Percentiles rank a stretch among this genome's conserved stretches.
Conservation (phyloP, 1,284 basidiomycete genomes). For the Ustilago crameri region DNA sequence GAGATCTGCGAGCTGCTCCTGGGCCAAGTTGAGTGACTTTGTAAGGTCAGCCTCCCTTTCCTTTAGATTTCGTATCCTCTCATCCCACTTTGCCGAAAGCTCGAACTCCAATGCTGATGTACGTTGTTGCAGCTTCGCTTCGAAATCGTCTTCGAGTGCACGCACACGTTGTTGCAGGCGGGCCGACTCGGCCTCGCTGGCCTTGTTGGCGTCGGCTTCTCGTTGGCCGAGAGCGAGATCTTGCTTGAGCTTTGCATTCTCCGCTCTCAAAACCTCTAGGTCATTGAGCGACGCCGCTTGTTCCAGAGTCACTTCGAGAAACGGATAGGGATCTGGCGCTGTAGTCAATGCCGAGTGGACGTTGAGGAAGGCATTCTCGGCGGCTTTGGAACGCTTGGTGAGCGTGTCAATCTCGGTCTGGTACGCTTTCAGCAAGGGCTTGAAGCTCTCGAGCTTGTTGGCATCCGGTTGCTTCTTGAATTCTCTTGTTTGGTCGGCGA, state of each 20-base stretch:
- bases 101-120: constrained; percentile 92
- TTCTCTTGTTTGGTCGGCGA: constrained; percentile 64
- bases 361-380: constrained; percentile 92
- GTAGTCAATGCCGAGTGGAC: constrained; percentile 77
- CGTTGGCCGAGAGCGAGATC: constrained; percentile 16
- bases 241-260: constrained; percentile 31
- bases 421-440: constrained; percentile 72
- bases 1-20: constrained; percentile 87
- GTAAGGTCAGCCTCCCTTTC: constrained; percentile 92
- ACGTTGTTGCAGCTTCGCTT: constrained; percentile 84
- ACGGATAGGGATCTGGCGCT: constrained; percentile 93
- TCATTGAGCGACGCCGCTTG: constrained; percentile 49
- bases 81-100: constrained; percentile 93
- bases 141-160: constrained; percentile 75
- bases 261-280: constrained; percentile 33
- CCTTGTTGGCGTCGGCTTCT: constrained; percentile 23
- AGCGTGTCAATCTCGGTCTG: constrained; percentile 95
- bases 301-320: constrained; percentile 88
- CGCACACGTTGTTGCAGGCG: constrained; percentile 75
- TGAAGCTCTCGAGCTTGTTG: constrained; percentile 57
- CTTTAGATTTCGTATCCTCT: constrained; percentile 91
- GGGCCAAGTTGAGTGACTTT: constrained; percentile 83
- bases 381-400: constrained; percentile 87
- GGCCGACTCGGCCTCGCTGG: constrained; percentile 87
- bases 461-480: constrained; percentile 60